These are phyloP conservation scores for Talaromyces borbonicus DNA, from an alignment of 495 filamentous ascomycete genomes.

Conservation along the genomic window DNA sequence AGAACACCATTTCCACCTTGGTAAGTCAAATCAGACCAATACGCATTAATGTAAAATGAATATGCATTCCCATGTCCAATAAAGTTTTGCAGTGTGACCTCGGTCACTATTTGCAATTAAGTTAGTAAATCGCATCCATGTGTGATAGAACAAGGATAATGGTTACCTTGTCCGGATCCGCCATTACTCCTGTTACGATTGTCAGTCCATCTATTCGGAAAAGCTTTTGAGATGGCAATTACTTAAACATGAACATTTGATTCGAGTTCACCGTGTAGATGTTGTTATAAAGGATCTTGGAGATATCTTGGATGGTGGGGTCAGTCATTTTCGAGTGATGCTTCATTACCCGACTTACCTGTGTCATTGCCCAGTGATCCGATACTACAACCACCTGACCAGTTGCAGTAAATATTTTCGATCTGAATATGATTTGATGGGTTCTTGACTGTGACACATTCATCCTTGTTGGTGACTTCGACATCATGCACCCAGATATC, in stretches of 20 bases:
- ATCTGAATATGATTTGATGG: conserved; percentile 35
- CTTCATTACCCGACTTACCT: conserved; percentile 24
- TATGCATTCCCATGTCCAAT: conserved; percentile 14
- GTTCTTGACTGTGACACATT: conserved; percentile 37
- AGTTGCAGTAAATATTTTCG: conserved; percentile 43
- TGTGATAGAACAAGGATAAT: conserved; percentile 21
- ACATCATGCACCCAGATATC: conserved; percentile 39
- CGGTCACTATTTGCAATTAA: conserved; percentile 2
- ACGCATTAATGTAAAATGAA: conserved; percentile 10
- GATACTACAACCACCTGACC: conserved; percentile 32
- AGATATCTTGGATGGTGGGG: conserved; percentile 24
- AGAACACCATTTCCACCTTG: conserved; percentile 9
- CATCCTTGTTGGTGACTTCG: conserved; percentile 38
- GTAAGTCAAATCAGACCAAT: conserved; percentile 6
- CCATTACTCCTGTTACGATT: conserved; percentile 22
- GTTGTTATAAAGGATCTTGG: conserved; percentile 50
- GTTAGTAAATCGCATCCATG: conserved; percentile 20
- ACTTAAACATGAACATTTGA: conserved; percentile 10
- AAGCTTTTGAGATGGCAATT: conserved; percentile 36
- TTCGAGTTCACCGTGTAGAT: conserved; percentile 33
- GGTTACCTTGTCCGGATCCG: conserved; percentile 23
- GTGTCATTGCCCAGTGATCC: conserved; percentile 32
- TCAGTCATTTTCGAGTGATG: conserved; percentile 26
- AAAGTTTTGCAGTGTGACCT: conserved; percentile 13
- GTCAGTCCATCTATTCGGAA: conserved; percentile 24